Evolutionary conservation across 2,329 filamentous ascomycete species (phyloP), one percentile per base, ranked within the genome.

Genomic region (Cadophora luteo-olivacea): DNA sequence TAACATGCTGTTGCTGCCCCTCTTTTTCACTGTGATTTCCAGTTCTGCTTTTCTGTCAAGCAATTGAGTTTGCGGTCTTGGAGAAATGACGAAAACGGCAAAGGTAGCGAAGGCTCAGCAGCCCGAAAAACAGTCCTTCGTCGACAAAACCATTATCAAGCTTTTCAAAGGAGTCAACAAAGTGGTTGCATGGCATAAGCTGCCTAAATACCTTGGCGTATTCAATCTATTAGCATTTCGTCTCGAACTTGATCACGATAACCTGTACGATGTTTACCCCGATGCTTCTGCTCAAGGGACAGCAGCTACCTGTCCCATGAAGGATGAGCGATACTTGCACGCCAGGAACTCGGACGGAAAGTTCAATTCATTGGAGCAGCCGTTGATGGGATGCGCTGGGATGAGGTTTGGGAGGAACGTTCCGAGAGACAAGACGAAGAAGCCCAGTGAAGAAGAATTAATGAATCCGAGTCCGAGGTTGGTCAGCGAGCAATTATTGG

Each of bases 381-480:
- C 68, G 22, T 24, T 65, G 64, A 70, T 70, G 69, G 69, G 69
- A 45, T 70, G 69, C 25, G 19, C 66, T 6, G 66, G 66, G 1
- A 68, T 68, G 69, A 52, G 69, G 54, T 68, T 70, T 36, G 69
- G 69, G 11, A 55, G 69, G 29, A 70, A 70, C 57, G 60, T 70
- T 9, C 24, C 66, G 1, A 48, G 69, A 51, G 64, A 68, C 16
- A 52, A 67, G 29, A 61, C 69, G 5, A 64, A 58, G 52, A 51
- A 61, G 29, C 65, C 65, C 1, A 54, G 29, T 51, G 65, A 66
- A 1, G 65, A 66, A 16, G 65, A 62, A 33, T 19, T 66, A 7
- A 25, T 60, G 45, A 66, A 32, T 12, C 65, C 65, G 12, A 66
- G 55, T 24, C 65, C 65, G 19, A 60, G 65, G 25, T 19, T 66